These are phyloP conservation scores for Theileria parva DNA, from an alignment of 169 alveolate species.

Conservation along the genomic window DNA sequence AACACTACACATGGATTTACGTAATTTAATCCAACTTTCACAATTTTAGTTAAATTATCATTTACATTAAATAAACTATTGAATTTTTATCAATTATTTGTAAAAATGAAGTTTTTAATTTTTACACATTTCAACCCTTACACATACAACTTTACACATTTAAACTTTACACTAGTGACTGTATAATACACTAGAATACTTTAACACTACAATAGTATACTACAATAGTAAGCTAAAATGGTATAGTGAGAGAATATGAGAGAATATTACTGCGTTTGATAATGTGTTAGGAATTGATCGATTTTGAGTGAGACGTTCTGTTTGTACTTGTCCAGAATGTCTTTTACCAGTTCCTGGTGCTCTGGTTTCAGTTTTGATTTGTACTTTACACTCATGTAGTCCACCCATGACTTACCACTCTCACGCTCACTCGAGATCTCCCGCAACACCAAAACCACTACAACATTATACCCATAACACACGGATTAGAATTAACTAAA, in stretches of 20 bases:
- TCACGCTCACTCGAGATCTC: conserved; percentile 77
- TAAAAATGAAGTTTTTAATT: neutral
- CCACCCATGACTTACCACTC: conserved; percentile 73
- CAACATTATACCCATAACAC: neutral
- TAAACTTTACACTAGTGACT: neutral
- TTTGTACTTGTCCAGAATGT: conserved; percentile 52
- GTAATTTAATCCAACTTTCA: neutral
- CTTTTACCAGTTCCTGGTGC: conserved; percentile 35
- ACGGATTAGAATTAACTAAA: neutral
- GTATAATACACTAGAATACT: neutral
- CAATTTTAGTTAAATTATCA: neutral
- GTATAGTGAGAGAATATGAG: too few species aligned
- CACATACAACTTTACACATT: neutral
- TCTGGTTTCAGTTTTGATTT: conserved; percentile 44
- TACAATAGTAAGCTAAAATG: too few species aligned
- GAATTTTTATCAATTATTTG: too few species aligned
- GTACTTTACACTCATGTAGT: conserved; percentile 53
- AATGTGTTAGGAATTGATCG: conserved; percentile 28
- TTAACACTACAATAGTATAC: too few species aligned
- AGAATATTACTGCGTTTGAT: conserved; percentile 46
- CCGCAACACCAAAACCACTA: conserved; percentile 54
- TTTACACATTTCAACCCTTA: neutral
- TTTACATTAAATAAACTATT: too few species aligned
- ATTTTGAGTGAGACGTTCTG: conserved; percentile 28
- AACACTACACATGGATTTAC: neutral